Conservation (phyloP, 2,329 filamentous ascomycete genomes). For the Thelonectria rubi region DNA sequence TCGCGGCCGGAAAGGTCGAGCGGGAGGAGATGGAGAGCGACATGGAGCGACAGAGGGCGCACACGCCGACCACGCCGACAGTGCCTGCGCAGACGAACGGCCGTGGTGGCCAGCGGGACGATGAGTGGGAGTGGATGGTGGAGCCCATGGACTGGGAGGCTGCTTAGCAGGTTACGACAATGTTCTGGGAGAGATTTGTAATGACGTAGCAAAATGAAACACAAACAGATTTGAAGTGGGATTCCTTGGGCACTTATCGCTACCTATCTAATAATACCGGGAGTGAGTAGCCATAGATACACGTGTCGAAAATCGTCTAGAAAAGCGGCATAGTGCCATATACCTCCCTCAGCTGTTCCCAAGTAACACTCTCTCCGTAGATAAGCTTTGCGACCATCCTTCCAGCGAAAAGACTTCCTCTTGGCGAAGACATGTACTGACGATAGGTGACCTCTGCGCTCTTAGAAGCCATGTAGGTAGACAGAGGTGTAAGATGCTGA, state of each 20-base stretch:
- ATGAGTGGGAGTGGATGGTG: slow-evolving; percentile 54
- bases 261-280: too few species aligned
- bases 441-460: slow-evolving; percentile 32
- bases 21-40: slow-evolving; percentile 49
- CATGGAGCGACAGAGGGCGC: slow-evolving; percentile 46
- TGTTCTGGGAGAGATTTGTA: neutral
- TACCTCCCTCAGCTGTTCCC: slow-evolving; percentile 38
- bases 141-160: slow-evolving; percentile 52
- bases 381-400: slow-evolving; percentile 34
- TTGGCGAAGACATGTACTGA: slow-evolving; percentile 37
- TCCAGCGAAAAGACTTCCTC: slow-evolving; percentile 30
- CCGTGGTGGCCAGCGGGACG: slow-evolving; percentile 27
- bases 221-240: too few species aligned
- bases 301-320: neutral
- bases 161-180: slow-evolving; percentile 17
- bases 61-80: neutral
- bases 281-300: too few species aligned
- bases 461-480: slow-evolving; percentile 34
- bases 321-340: slow-evolving; percentile 27
- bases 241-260: too few species aligned
- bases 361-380: slow-evolving; percentile 33
- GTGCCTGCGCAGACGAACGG: too few species aligned
- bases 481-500: slow-evolving; percentile 29
- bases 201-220: too few species aligned
- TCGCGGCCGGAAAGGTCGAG: slow-evolving; percentile 59